phyloP scores from a whole-genome alignment of 441 rosid species.

The Mallotus japonicus region DNA sequence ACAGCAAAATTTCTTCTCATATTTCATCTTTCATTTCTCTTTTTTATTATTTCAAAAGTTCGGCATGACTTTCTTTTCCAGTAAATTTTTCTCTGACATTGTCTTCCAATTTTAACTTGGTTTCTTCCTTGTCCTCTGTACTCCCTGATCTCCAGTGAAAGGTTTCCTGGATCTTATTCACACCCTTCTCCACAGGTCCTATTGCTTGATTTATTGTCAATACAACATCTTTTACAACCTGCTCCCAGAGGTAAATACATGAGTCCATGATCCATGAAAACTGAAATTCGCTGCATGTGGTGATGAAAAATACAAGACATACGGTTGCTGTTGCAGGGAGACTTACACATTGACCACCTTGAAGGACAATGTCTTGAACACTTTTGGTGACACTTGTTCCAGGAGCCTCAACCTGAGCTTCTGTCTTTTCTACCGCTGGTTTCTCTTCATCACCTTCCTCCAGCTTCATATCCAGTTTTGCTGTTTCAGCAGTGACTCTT shows the following conservation, averaged over 20 bases:
- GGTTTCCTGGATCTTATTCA: constrained; percentile 67
- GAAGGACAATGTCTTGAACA: constrained; percentile 78
- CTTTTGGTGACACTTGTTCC: constrained; percentile 78
- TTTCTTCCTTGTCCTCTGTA: constrained; percentile 35
- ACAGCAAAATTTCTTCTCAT: background rate
- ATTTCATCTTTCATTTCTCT: background rate
- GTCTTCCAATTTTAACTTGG: constrained; percentile 35
- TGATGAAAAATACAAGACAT: background rate
- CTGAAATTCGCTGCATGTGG: background rate
- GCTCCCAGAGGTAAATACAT: constrained; percentile 1
- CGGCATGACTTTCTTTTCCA: background rate
- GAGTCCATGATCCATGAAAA: background rate
- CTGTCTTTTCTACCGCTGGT: constrained; percentile 38
- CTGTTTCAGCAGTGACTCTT: constrained; percentile 40
- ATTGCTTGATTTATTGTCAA: constrained; percentile 87
- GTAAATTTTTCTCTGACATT: constrained; percentile 12
- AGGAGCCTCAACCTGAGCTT: constrained; percentile 58
- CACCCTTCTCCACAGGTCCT: constrained; percentile 81
- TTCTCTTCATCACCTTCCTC: constrained; percentile 35
- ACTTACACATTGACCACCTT: constrained; percentile 73
- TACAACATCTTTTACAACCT: constrained; percentile 80
- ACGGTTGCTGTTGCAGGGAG: background rate
- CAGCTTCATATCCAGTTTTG: constrained; percentile 37
- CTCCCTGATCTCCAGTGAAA: constrained; percentile 43
- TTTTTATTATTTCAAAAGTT: background rate